Evolutionary conservation across 164 flowering plant genomes (phyloP), one percentile per base, ranked within the genome.

Genomic region (Macadamia tetraphylla): DNA sequence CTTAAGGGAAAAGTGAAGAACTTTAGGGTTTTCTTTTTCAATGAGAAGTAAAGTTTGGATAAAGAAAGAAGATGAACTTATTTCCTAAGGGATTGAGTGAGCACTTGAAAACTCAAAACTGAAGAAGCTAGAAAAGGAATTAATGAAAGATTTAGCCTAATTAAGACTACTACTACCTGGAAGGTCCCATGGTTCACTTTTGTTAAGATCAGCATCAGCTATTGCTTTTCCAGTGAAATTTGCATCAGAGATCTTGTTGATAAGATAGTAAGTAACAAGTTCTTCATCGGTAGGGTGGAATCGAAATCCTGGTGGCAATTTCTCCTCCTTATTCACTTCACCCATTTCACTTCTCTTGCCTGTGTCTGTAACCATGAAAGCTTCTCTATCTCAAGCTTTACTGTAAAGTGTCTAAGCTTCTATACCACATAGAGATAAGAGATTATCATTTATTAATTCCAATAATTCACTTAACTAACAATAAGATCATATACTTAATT

Each of bases 221-320:
- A 74, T 70, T 43, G 71, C 67, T 55, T 58, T 69, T 32, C 63
- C 73, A 60, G 67, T 72, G 48, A 74, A 70, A 31, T 56, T 58
- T n/a, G 56, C 17, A 65, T 72, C 73, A 9, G 17, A 31, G 53
- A 74, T 66, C 70, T 70, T 74, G 63, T 66, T 44, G 29, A 57
- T 65, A 13, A 74, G 77, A 56, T 74, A 74, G 67, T 70, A 70
- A 35, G 63, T 52, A 6, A 74, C 66, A 32, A 74, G 58, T 44
- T 74, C 77, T 60, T 74, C 77, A 42, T 74, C 77, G 1, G 77
- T 74, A 29, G 77, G 77, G 44, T 74, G 77, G 58, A 74, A 74
- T 8, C 77, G 35, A 30, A 70, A 74, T 3, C 76, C 76, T 0
- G 76, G 76, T n/a, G 76, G 76, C 6, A 72, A 70, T 7, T 18